phyloP scores from a whole-genome alignment of 2,329 filamentous ascomycete species.

The Venturia carpophila region DNA sequence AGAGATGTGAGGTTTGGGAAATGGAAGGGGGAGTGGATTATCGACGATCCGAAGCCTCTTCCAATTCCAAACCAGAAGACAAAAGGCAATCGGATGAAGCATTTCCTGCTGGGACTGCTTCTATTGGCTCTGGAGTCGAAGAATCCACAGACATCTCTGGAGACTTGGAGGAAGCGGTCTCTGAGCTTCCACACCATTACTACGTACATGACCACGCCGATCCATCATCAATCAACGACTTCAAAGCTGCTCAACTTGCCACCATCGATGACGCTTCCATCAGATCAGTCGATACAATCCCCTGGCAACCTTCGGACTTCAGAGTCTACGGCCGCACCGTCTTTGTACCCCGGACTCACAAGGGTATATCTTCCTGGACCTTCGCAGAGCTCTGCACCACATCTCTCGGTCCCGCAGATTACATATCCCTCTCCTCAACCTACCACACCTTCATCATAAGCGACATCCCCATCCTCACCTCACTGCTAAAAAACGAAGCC shows the following conservation, averaged over 20 bases:
- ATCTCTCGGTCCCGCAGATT: constrained; percentile 69
- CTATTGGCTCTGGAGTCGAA: not conserved
- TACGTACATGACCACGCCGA: not conserved
- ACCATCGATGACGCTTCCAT: not conserved
- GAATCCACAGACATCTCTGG: not conserved
- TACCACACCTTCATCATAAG: constrained; percentile 73
- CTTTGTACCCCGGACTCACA: constrained; percentile 48
- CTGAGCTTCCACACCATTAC: not conserved
- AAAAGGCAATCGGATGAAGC: not conserved
- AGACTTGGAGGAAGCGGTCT: not conserved
- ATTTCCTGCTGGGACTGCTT: not conserved
- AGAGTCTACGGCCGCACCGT: constrained; percentile 58
- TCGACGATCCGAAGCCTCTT: constrained; percentile 43
- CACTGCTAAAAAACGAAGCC: constrained; percentile 71
- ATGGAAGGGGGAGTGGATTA: constrained; percentile 69
- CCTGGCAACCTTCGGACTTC: constrained; percentile 41
- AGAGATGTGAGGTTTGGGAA: constrained; percentile 75
- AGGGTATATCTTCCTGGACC: constrained; percentile 55
- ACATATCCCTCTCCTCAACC: constrained; percentile 70
- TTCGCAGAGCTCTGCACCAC: constrained; percentile 60
- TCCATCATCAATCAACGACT: not conserved
- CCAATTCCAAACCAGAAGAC: constrained; percentile 10
- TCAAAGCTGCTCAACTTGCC: constrained; percentile 1
- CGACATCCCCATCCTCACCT: constrained; percentile 57
- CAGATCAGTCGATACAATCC: constrained; percentile 21